phyloP scores from a whole-genome alignment of 345 rosid genomes.

The Toxicodendron radicans region DNA sequence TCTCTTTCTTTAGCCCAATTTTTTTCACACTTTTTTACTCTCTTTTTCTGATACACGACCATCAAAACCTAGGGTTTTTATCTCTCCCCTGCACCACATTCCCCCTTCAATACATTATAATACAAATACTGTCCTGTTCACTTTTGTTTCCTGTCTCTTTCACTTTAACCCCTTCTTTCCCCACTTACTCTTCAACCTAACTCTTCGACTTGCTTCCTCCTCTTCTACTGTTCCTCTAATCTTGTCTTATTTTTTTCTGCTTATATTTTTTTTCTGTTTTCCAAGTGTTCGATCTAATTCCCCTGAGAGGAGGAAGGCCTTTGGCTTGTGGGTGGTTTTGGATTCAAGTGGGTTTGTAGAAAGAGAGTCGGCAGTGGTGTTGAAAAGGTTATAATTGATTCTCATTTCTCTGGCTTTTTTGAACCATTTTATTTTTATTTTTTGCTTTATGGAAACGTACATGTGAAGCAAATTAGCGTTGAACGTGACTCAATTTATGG shows the following conservation, averaged over 20 bases:
- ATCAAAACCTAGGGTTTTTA: conserved; percentile 16
- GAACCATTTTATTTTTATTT: background rate
- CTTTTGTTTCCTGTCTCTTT: background rate
- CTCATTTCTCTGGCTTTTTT: conserved; percentile 17
- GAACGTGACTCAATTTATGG: conserved; percentile 49
- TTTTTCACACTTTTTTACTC: conserved; percentile 12
- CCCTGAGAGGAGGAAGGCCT: no score
- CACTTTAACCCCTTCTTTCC: background rate
- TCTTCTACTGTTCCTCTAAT: background rate
- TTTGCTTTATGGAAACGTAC: conserved; percentile 43
- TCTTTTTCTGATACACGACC: background rate
- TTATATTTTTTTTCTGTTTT: background rate
- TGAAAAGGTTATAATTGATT: conserved; percentile 2
- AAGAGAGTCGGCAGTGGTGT: conserved; percentile 13
- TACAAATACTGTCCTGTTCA: no score
- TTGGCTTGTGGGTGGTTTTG: background rate
- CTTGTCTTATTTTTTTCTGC: background rate
- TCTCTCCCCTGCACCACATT: background rate
- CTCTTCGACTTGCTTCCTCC: background rate
- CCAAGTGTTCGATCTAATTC: background rate
- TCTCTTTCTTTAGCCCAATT: background rate
- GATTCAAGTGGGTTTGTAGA: background rate
- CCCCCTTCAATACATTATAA: background rate
- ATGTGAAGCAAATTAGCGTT: conserved; percentile 55
- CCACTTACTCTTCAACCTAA: background rate